Evolutionary conservation across 208 protist species (phyloP).

Genomic region (Leishmania guyanensis): DNA sequence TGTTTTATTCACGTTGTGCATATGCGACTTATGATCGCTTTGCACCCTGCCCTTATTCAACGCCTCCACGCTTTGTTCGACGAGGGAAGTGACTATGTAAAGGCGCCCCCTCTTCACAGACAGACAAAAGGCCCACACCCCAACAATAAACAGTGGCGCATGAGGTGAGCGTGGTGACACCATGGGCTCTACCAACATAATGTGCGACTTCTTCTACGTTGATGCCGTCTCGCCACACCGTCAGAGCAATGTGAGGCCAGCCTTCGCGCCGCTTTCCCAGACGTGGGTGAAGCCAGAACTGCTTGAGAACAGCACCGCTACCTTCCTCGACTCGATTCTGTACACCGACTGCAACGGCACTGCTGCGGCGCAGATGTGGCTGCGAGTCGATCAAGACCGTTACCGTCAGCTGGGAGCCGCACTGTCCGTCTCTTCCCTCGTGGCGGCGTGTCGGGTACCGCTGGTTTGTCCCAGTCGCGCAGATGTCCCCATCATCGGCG

Average conservation of each 20-base stretch:
- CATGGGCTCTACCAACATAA: neutral
- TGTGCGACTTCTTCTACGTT: constrained; percentile 15
- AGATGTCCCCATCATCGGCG: neutral
- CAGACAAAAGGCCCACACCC: neutral
- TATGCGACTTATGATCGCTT: neutral
- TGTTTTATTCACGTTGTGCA: neutral
- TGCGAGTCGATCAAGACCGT: constrained; percentile 1
- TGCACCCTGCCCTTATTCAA: neutral
- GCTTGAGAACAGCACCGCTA: constrained; percentile 6
- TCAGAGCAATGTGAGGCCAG: neutral
- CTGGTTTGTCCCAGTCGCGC: neutral
- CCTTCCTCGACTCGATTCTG: neutral
- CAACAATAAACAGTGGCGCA: neutral
- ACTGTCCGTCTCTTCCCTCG: neutral
- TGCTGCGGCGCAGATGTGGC: constrained; percentile 14
- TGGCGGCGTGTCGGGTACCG: constrained; percentile 12
- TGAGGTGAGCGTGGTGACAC: neutral
- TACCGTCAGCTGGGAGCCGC: neutral
- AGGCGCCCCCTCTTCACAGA: neutral
- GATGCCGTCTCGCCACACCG: neutral
- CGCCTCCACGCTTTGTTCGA: neutral
- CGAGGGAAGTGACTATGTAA: neutral
- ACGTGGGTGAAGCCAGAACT: constrained; percentile 1
- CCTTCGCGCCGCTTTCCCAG: neutral
- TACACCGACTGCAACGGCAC: neutral